Conservation (phyloP, 2,329 filamentous ascomycete genomes). For the Paraphaeosphaeria sporulosa region DNA sequence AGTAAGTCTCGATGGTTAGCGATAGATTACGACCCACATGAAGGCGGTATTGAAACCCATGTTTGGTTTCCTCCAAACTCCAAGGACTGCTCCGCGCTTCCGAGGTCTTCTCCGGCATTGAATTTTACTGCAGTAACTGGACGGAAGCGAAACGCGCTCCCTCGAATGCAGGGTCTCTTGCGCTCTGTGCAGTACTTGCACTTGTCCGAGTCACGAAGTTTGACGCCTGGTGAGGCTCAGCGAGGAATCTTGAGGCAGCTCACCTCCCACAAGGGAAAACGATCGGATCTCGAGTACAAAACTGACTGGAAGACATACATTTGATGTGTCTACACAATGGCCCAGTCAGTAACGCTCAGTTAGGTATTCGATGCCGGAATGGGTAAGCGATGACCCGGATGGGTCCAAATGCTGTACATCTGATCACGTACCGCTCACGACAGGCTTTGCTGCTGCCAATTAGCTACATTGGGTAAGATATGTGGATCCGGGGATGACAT, state of each 20-base stretch:
- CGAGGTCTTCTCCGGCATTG: constrained; percentile 41
- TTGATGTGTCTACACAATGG: constrained; percentile 30
- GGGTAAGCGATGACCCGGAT: neutral
- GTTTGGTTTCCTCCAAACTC: constrained; percentile 35
- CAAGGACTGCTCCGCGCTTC: constrained; percentile 38
- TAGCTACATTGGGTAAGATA: constrained; percentile 20
- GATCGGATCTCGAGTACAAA: neutral
- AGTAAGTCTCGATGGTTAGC: constrained; percentile 1
- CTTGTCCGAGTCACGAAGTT: constrained; percentile 36
- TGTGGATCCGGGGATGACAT: constrained; percentile 15
- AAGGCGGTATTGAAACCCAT: constrained; percentile 38
- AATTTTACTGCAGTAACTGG: constrained; percentile 41
- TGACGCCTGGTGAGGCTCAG: constrained; percentile 33
- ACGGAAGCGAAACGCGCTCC: constrained; percentile 42
- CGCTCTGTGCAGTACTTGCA: constrained; percentile 43
- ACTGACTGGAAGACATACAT: constrained; percentile 25
- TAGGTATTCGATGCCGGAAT: neutral
- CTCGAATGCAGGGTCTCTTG: constrained; percentile 35
- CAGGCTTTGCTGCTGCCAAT: constrained; percentile 35
- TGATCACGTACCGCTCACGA: constrained; percentile 28
- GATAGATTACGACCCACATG: constrained; percentile 25
- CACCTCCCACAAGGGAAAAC: neutral
- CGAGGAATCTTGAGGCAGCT: constrained; percentile 2
- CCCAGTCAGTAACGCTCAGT: neutral
- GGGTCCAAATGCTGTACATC: neutral